Evolutionary conservation across 352 stramenopile genomes (phyloP), one percentile per base, ranked within the genome.

Genomic region (Phytophthora cryptogea): DNA sequence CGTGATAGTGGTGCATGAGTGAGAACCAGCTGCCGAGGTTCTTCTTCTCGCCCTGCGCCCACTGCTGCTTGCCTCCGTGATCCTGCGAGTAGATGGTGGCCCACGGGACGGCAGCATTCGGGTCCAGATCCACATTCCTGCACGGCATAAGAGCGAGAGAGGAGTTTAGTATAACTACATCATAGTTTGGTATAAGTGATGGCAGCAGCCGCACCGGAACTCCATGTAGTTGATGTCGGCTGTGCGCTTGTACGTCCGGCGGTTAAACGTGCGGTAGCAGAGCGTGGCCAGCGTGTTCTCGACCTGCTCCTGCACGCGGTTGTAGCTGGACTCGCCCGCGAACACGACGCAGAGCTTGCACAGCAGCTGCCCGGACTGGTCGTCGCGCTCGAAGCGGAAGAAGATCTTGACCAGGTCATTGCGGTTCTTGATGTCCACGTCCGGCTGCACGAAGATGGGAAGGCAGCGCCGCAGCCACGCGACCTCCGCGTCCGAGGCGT

Each of bases 151-250:
- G 20, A 23, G 20, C 36, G 10, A 53, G 11, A 52, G 33, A 20
- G 8, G 30, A 51, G 5, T 1, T 46, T 54, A 59, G 26, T 39
- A 20, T 17, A 28, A 56, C 46, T 6, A 41, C 9, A 30, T 10
- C 6, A 16, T 14, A 14, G 7, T 31, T 4, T 28, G 35, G 43
- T 10, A 14, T 9, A 31, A 4, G 5, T 27, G 9, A 20, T 26
- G 9, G 40, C 20, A 23, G 20, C 16, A 2, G 35, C 63, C 49
- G 60, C 54, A 89, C 75, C 72, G 72, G 63, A 86, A 95, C 54
- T 93, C 84, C 74, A 95, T 89, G 70, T 93, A 93, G 68, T 95
- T 92, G 67, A 95, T 95, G 65, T 95, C 86, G 14, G 86, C 86
- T 44, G 86, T 95, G 56, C 86, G 83, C 71, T 94, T 92, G 74